phyloP scores from a whole-genome alignment of 2,329 filamentous ascomycete species.

The Colletotrichum higginsianum region DNA sequence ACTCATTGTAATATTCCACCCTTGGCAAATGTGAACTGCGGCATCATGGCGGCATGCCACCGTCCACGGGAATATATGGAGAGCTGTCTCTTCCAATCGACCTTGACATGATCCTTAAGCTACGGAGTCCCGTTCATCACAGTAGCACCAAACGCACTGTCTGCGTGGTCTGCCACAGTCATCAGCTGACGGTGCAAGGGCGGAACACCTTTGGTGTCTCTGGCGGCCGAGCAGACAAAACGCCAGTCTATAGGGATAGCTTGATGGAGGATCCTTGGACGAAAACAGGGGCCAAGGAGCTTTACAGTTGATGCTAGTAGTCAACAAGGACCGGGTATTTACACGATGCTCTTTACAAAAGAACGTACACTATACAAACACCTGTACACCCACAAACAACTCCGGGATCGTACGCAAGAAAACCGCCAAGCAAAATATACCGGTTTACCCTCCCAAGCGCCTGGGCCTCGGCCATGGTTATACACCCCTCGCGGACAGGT shows the following conservation, averaged over 20 bases:
- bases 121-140: too few relatives aligned
- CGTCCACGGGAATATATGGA: too few relatives aligned
- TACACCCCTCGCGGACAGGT: background rate
- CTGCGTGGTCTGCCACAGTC: too few relatives aligned
- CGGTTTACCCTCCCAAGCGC: background rate
- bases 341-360: background rate
- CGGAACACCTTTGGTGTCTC: too few relatives aligned
- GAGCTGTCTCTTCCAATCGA: too few relatives aligned
- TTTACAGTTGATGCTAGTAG: background rate
- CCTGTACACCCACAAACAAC: background rate
- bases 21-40: too few relatives aligned
- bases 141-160: too few relatives aligned
- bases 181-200: too few relatives aligned
- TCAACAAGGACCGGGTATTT: background rate
- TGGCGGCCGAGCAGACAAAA: background rate
- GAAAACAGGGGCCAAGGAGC: background rate
- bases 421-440: background rate
- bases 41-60: too few relatives aligned
- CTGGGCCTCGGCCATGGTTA: background rate
- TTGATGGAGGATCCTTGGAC: too few relatives aligned
- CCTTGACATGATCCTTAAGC: too few relatives aligned
- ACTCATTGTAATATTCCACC: too few relatives aligned
- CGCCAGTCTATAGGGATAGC: background rate
- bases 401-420: conserved; percentile 7
- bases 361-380: background rate